Percentiles rank a stretch among this genome's conserved stretches.
These are phyloP conservation scores for Trametes coccinea DNA, from an alignment of 768 basidiomycete genomes.

Conservation along the genomic window DNA sequence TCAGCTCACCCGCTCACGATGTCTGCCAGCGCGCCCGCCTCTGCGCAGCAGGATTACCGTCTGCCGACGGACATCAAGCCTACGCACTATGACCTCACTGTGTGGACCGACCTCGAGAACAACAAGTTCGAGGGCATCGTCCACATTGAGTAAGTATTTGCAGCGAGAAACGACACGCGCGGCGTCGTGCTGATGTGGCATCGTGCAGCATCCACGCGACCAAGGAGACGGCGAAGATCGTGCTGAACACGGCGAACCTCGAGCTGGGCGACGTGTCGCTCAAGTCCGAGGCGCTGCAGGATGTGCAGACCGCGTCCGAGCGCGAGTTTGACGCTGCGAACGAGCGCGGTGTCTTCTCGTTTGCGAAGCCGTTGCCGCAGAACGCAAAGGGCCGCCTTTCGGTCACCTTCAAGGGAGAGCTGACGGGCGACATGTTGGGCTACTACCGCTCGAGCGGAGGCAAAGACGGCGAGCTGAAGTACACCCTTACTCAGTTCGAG, in stretches of 20 bases:
- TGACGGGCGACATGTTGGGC: conserved; percentile 77
- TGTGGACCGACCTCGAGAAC: conserved; percentile 82
- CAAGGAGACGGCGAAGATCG: conserved; percentile 59
- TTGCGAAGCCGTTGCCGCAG: conserved; percentile 56
- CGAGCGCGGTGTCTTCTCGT: conserved; percentile 68
- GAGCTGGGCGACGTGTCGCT: conserved; percentile 56
- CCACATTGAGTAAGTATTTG: conserved; percentile 56
- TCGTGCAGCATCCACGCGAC: conserved; percentile 60
- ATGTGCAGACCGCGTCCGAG: conserved; percentile 45
- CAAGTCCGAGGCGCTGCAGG: conserved; percentile 52
- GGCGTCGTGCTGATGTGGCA: neutral
- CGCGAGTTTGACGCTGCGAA: conserved; percentile 56
- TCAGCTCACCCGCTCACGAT: conserved; percentile 6
- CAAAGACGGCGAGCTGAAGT: conserved; percentile 62
- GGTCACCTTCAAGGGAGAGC: conserved; percentile 64
- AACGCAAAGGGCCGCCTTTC: conserved; percentile 71
- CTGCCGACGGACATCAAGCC: conserved; percentile 69
- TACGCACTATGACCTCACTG: conserved; percentile 73
- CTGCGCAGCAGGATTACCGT: conserved; percentile 40
- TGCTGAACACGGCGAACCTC: conserved; percentile 69
- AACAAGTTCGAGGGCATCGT: conserved; percentile 77
- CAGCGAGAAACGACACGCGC: too few species aligned
- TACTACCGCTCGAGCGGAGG: conserved; percentile 76
- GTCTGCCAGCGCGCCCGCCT: conserved; percentile 7
- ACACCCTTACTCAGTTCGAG: conserved; percentile 90